These are phyloP conservation scores for Penicillium desertorum DNA, from an alignment of 495 filamentous ascomycete genomes.

Conservation along the genomic window DNA sequence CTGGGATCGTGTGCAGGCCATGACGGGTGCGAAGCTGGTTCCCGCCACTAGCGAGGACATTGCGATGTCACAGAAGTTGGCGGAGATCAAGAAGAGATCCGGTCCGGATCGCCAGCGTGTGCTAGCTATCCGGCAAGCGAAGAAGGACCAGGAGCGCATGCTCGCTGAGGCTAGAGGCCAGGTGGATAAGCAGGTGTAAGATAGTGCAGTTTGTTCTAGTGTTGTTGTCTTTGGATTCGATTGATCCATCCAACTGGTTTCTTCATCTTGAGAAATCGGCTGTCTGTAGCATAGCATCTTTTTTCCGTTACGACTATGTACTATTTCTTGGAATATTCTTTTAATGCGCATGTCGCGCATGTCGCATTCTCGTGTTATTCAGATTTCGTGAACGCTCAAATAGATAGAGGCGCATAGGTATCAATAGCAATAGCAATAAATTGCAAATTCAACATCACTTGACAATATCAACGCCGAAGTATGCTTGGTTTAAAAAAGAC, in stretches of 20 bases:
- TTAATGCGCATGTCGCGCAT: slow-evolving; percentile 15
- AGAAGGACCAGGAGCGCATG: slow-evolving; percentile 61
- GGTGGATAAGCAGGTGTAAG: slow-evolving; percentile 40
- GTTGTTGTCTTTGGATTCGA: slow-evolving; percentile 17
- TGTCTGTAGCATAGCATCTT: slow-evolving; percentile 47
- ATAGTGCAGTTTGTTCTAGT: slow-evolving; percentile 15
- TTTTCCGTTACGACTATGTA: slow-evolving; percentile 24
- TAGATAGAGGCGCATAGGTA: not conserved
- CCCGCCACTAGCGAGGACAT: slow-evolving; percentile 60
- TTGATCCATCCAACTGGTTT: slow-evolving; percentile 17
- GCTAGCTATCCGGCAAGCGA: slow-evolving; percentile 57
- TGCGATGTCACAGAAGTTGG: slow-evolving; percentile 56
- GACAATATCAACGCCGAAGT: slow-evolving; percentile 2
- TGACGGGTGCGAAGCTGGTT: slow-evolving; percentile 67
- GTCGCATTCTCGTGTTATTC: not conserved
- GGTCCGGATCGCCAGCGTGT: slow-evolving; percentile 55
- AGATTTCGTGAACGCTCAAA: not conserved
- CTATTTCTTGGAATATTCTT: slow-evolving; percentile 25
- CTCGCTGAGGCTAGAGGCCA: slow-evolving; percentile 58
- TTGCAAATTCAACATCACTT: not conserved
- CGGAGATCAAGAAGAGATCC: slow-evolving; percentile 52
- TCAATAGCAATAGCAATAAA: slow-evolving; percentile 1
- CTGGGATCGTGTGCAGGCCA: slow-evolving; percentile 60
- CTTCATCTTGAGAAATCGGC: slow-evolving; percentile 16
- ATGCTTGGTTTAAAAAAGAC: not conserved